Evolutionary conservation across 352 stramenopile genomes (phyloP).

Genomic region (Phytophthora podocarpi): DNA sequence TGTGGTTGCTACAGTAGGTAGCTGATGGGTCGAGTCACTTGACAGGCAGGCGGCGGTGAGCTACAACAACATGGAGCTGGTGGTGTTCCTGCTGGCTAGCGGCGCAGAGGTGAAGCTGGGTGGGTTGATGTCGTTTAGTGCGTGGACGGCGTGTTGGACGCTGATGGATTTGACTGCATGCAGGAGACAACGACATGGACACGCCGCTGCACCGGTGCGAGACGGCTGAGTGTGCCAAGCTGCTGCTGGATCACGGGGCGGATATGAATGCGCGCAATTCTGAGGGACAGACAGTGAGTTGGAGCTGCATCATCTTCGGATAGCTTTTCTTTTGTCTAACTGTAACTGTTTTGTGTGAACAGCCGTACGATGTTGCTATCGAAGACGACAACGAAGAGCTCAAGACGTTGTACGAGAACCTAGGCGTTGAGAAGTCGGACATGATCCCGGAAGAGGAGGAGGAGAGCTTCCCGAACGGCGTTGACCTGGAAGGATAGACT

Average conservation of each 20-base stretch:
- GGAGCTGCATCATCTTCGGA: neutral
- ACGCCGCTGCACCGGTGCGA: conserved; percentile 72
- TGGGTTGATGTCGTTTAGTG: conserved; percentile 6
- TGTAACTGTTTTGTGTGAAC: neutral
- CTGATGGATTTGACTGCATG: neutral
- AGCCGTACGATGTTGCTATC: conserved; percentile 68
- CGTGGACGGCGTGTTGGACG: neutral
- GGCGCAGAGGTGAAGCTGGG: conserved; percentile 50
- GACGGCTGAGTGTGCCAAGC: conserved; percentile 57
- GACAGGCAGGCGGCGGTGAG: conserved; percentile 68
- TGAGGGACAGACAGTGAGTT: conserved; percentile 56
- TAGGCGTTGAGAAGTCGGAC: conserved; percentile 59
- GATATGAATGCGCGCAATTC: conserved; percentile 70
- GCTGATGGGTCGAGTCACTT: neutral
- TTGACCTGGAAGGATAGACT: conserved; percentile 31
- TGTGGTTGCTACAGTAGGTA: neutral
- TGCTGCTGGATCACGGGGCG: conserved; percentile 60
- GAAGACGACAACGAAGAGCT: conserved; percentile 69
- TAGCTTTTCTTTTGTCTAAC: neutral
- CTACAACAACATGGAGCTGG: conserved; percentile 70
- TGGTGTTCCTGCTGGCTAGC: conserved; percentile 50
- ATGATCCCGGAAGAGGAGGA: conserved; percentile 36
- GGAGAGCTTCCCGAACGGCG: conserved; percentile 28
- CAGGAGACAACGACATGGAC: conserved; percentile 69
- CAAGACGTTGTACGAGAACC: conserved; percentile 45